Evolutionary conservation across 108 stramenopile genomes (phyloP).

Genomic region (Nannochloropsis oceanica): DNA sequence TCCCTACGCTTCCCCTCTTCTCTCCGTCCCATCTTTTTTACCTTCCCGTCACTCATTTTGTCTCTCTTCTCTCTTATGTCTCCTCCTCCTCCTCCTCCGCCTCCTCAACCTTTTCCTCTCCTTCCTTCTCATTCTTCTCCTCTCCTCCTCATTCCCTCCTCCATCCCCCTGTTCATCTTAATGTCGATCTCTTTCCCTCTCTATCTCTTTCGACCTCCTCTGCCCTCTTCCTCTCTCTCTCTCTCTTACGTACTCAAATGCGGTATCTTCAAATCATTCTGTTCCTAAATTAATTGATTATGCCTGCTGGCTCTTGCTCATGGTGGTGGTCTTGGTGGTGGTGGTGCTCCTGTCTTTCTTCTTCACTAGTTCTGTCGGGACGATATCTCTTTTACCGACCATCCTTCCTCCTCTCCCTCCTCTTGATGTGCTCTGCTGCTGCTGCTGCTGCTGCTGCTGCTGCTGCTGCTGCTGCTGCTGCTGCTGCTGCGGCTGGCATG

Average conservation of each 20-base stretch:
- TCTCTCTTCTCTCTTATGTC: not conserved
- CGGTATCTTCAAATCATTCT: no score
- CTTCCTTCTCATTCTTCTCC: not conserved
- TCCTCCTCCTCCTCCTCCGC: not conserved
- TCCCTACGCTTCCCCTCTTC: not conserved
- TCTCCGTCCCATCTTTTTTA: not conserved
- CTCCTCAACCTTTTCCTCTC: not conserved
- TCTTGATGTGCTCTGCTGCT: no score
- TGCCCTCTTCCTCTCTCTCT: not conserved
- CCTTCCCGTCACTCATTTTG: not conserved
- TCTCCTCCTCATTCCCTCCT: not conserved
- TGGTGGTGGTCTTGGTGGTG: no score
- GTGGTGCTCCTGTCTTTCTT: no score
- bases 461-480: no score
- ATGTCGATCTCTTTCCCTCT: not conserved
- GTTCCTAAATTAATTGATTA: no score
- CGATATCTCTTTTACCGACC: no score
- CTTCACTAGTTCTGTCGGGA: no score
- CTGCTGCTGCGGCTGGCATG: no score
- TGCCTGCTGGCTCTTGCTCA: no score
- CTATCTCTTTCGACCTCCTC: not conserved
- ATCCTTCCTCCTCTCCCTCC: no score
- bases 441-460: no score
- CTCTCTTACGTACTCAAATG: not conserved
- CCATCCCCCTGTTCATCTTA: not conserved